Base-by-base conservation (phyloP, 1,284 basidiomycete genomes). In the Marasmius sp. region DNA sequence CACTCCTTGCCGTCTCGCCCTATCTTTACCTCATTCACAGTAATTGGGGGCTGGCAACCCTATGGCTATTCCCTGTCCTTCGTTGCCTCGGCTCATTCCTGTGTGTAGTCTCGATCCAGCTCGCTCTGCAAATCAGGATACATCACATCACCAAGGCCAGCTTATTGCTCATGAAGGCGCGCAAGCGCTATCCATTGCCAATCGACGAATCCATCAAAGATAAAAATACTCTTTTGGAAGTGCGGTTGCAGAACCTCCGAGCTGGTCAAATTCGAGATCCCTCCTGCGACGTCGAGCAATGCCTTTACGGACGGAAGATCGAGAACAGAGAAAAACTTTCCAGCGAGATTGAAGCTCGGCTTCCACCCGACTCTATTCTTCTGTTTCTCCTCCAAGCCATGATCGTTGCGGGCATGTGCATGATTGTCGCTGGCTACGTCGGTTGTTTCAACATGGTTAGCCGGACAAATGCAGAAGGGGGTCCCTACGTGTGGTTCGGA, bases 381-480 rank as follows among this genome's bases (percentile, higher is more conserved):
- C 43, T 59, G 50, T n/a, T 12, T 10, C 0, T 1, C 3, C 51
- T 47, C 20, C 54, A 54, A 34, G 18, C 49, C 33, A 33, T 52
- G n/a, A 3, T 62, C 36, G 38, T 58, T 6, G n/a, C 59, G 37
- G 61, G 61, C 6, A 53, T 59, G 16, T 0, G 6, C 6, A 56
- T 55, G 50, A 57, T 37, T 37, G 11, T 55, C 4, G 47, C 54
- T n/a, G 58, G 61, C 5, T 62, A 62, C 18, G n/a, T 62, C 14
- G 61, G 61, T 4, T 62, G 61, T 36, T 62, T 59, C 39, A 37
- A 51, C 3, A 48, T 62, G 34, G 58, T 62, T 12, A 51, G 43
- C n/a, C 4, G 47, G 20, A 45, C 55, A 3, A 45, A 45, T 16
- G n/a, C 55, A 7, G 12, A 33, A 11, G 20, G 27, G 22, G 39